A percentile compares a stretch with the other conserved stretches of the same genome.
Evolutionary conservation across 768 basidiomycete species (phyloP).

Genomic region (Coprinellus micaceus): DNA sequence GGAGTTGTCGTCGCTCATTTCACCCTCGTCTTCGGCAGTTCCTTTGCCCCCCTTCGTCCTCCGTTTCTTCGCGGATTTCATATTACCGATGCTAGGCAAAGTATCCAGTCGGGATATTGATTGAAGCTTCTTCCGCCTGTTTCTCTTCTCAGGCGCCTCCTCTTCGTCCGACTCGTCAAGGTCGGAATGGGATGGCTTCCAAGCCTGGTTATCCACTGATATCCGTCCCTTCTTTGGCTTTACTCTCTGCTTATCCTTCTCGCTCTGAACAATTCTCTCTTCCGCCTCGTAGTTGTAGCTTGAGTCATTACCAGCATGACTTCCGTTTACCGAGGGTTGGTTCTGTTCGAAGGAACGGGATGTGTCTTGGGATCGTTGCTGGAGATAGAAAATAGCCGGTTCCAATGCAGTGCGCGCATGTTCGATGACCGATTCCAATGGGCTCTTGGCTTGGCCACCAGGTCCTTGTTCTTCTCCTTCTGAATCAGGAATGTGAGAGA

Average conservation of each 20-base stretch:
- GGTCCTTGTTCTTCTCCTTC: slow-evolving; percentile 50
- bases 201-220: slow-evolving; percentile 78
- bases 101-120: slow-evolving; percentile 54
- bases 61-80: slow-evolving; percentile 59
- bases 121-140: slow-evolving; percentile 54
- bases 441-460: slow-evolving; percentile 61
- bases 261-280: slow-evolving; percentile 49
- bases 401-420: slow-evolving; percentile 49
- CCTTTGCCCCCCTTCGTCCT: slow-evolving; percentile 42
- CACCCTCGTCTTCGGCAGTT: slow-evolving; percentile 47
- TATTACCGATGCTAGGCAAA: slow-evolving; percentile 64
- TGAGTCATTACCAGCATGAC: slow-evolving; percentile 35
- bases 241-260: slow-evolving; percentile 37
- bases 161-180: slow-evolving; percentile 59
- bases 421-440: slow-evolving; percentile 59
- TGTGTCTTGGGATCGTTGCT: slow-evolving; percentile 48
- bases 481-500: slow-evolving; percentile 62
- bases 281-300: slow-evolving; percentile 81
- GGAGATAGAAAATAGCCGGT: slow-evolving; percentile 63
- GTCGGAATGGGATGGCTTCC: slow-evolving; percentile 64
- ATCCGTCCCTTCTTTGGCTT: slow-evolving; percentile 46
- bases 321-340: slow-evolving; percentile 30
- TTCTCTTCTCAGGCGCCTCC: slow-evolving; percentile 50
- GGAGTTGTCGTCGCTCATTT: slow-evolving; percentile 44
- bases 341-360: slow-evolving; percentile 17